These are phyloP conservation scores for Cladosporium sp. DNA, from an alignment of 2,329 filamentous ascomycete species.

Conservation along the genomic window DNA sequence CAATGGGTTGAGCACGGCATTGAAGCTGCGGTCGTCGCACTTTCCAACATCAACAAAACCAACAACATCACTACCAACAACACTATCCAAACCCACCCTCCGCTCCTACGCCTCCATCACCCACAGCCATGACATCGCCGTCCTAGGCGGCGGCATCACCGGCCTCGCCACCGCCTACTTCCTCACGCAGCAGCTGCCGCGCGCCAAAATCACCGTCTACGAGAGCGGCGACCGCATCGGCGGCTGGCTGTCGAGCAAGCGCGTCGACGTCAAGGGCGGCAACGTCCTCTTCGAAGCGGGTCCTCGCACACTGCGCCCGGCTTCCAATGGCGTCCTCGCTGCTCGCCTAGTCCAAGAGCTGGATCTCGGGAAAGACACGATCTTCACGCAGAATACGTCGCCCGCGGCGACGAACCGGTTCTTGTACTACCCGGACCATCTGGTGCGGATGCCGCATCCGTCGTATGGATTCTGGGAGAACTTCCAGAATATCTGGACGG, in stretches of 20 bases:
- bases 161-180: slow-evolving; percentile 79
- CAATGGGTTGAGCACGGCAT: slow-evolving; percentile 26
- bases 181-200: slow-evolving; percentile 67
- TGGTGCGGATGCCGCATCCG: slow-evolving; percentile 63
- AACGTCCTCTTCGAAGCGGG: slow-evolving; percentile 79
- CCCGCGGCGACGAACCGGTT: slow-evolving; percentile 67
- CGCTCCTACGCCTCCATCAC: slow-evolving; percentile 24
- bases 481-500: slow-evolving; percentile 38
- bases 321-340: slow-evolving; percentile 63
- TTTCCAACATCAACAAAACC: slow-evolving; percentile 10
- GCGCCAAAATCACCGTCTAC: slow-evolving; percentile 75
- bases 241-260: slow-evolving; percentile 78
- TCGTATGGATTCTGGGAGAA: slow-evolving; percentile 38
- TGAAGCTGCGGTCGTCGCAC: slow-evolving; percentile 15
- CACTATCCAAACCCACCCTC: neutral
- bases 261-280: slow-evolving; percentile 61
- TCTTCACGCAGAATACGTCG: slow-evolving; percentile 54
- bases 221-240: slow-evolving; percentile 71
- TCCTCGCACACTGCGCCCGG: slow-evolving; percentile 71
- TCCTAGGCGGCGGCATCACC: slow-evolving; percentile 81
- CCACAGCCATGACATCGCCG: slow-evolving; percentile 55
- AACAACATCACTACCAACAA: neutral
- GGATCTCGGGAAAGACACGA: slow-evolving; percentile 58
- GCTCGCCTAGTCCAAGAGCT: slow-evolving; percentile 66
- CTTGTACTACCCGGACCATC: slow-evolving; percentile 84